Evolutionary conservation across 2,329 filamentous ascomycete species (phyloP).

Genomic region (Cladosporium austrohemisphaericum): DNA sequence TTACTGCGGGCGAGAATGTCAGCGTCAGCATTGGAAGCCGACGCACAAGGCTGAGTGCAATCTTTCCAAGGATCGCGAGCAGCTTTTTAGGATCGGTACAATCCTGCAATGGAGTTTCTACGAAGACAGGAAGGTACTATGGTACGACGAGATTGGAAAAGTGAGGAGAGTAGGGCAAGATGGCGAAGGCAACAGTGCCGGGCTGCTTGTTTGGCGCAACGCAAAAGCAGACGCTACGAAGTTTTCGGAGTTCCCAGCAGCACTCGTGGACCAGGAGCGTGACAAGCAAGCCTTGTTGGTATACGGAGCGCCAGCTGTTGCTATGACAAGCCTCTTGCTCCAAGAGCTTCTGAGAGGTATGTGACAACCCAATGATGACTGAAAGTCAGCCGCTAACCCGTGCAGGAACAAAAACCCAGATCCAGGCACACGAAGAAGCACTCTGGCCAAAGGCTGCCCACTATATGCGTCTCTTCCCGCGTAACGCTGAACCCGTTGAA

Average conservation of each 20-base stretch:
- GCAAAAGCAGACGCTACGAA: background rate
- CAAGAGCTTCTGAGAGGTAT: no score
- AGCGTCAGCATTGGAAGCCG: conserved; percentile 7
- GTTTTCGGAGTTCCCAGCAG: background rate
- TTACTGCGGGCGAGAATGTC: conserved; percentile 18
- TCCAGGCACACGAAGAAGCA: background rate
- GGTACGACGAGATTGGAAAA: background rate
- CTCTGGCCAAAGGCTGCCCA: background rate
- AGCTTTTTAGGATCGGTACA: conserved; percentile 19
- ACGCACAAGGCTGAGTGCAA: conserved; percentile 13
- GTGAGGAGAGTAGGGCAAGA: background rate
- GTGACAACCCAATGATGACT: no score
- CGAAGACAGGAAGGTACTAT: background rate
- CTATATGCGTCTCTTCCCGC: background rate
- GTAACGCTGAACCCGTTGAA: background rate
- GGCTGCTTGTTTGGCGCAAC: background rate
- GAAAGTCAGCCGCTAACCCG: background rate
- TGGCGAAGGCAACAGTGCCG: background rate
- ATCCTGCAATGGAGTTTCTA: conserved; percentile 20
- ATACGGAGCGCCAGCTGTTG: background rate
- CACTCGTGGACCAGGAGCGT: background rate
- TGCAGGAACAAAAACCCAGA: background rate
- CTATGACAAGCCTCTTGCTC: no score
- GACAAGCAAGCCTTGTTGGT: background rate
- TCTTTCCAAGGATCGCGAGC: conserved; percentile 4